Evolutionary conservation across 345 rosid species (phyloP).

Genomic region (Moricandia arvensis): DNA sequence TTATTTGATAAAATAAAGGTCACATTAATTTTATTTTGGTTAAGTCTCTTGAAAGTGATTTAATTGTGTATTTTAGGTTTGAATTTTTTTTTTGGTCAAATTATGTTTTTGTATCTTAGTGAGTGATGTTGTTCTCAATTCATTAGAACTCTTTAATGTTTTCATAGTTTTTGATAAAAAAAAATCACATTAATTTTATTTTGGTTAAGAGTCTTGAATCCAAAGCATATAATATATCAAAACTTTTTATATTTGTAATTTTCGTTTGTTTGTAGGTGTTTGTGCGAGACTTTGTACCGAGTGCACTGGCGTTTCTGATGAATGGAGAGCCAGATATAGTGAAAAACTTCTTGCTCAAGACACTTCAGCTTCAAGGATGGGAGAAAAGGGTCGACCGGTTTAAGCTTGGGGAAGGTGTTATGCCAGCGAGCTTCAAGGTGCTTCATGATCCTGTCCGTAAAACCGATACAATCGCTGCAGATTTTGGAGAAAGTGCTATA

Average conservation of each 20-base stretch:
- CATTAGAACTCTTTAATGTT: too few relatives aligned
- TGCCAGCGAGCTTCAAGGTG: constrained; percentile 87
- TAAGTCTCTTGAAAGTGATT: too few relatives aligned
- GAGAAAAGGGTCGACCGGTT: constrained; percentile 68
- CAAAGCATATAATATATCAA: background rate
- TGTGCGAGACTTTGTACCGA: constrained; percentile 77
- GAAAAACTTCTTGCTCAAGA: constrained; percentile 70
- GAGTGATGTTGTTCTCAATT: too few relatives aligned
- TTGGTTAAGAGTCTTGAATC: background rate
- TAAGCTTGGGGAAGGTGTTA: constrained; percentile 77
- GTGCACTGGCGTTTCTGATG: constrained; percentile 75
- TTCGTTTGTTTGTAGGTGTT: constrained; percentile 47
- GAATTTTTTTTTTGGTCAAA: too few relatives aligned
- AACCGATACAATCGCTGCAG: constrained; percentile 60
- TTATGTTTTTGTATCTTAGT: too few relatives aligned
- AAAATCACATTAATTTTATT: background rate
- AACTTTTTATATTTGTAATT: background rate
- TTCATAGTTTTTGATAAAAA: too few relatives aligned
- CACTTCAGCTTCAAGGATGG: constrained; percentile 74
- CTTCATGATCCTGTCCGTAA: constrained; percentile 68
- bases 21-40: background rate
- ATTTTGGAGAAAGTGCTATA: constrained; percentile 80
- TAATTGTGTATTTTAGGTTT: too few relatives aligned
- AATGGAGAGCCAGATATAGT: constrained; percentile 76
- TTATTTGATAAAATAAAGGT: background rate